Percentiles rank a stretch among this genome's conserved stretches.
Evolutionary conservation across 495 filamentous ascomycete genomes (phyloP).

Genomic region (Immersiella caudata): DNA sequence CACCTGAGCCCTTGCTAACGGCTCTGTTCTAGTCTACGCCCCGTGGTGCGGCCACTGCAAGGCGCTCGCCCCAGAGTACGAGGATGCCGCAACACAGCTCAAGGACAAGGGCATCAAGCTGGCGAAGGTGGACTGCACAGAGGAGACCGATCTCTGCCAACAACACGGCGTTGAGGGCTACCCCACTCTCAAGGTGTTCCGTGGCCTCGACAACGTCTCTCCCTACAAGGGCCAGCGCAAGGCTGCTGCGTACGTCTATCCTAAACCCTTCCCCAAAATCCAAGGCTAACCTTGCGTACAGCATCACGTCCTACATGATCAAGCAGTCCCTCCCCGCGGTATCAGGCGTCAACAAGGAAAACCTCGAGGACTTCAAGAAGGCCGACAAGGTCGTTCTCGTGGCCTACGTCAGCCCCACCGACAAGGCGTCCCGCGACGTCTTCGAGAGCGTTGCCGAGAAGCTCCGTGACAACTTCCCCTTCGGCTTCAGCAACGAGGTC

Average conservation of each 20-base stretch:
- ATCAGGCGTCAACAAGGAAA: slow-evolving; percentile 74
- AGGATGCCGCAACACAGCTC: slow-evolving; percentile 87
- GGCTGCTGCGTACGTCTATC: slow-evolving; percentile 73
- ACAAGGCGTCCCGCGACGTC: slow-evolving; percentile 81
- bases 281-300: slow-evolving; percentile 35
- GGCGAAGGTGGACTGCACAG: slow-evolving; percentile 96
- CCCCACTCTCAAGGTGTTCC: slow-evolving; percentile 98
- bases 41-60: slow-evolving; percentile 85
- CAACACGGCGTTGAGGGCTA: slow-evolving; percentile 92
- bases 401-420: slow-evolving; percentile 80
- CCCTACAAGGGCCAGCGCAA: slow-evolving; percentile 91
- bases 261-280: slow-evolving; percentile 34
- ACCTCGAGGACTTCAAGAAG: slow-evolving; percentile 93
- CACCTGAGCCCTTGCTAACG: slow-evolving; percentile 19
- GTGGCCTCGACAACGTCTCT: slow-evolving; percentile 77
- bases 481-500: slow-evolving; percentile 81
- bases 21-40: slow-evolving; percentile 58
- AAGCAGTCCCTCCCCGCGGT: slow-evolving; percentile 97
- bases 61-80: slow-evolving; percentile 80
- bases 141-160: slow-evolving; percentile 88
- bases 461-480: slow-evolving; percentile 88
- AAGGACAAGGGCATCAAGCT: slow-evolving; percentile 94
- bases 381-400: slow-evolving; percentile 95
- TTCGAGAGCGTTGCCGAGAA: slow-evolving; percentile 80
- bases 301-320: slow-evolving; percentile 97